Percentiles rank a stretch among this genome's conserved stretches.
Evolutionary conservation across 306 rosid genomes (phyloP).

Genomic region (Vigna mungo): DNA sequence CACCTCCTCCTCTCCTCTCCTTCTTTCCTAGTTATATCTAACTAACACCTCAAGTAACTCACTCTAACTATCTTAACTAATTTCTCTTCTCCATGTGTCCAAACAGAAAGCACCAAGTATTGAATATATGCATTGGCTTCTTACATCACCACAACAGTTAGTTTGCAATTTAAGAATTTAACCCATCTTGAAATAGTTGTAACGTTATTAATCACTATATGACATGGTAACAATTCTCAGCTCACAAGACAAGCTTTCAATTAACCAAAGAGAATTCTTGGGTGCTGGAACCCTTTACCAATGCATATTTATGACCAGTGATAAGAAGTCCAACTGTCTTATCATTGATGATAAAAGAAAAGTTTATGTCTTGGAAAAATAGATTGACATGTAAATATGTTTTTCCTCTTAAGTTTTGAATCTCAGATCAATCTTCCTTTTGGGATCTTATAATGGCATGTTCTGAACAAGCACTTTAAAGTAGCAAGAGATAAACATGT

Average conservation of each 20-base stretch:
- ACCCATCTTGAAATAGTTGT: conserved; percentile 3
- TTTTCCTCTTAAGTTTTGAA: conserved; percentile 11
- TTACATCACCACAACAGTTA: background rate
- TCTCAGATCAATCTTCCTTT: conserved; percentile 17
- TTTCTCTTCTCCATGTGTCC: no score
- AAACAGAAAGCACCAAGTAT: background rate
- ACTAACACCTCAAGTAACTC: no score
- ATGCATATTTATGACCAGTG: background rate
- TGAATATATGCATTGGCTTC: background rate
- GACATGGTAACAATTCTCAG: conserved; percentile 31
- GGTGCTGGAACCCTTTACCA: background rate
- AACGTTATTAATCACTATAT: conserved; percentile 7
- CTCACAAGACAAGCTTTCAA: conserved; percentile 18
- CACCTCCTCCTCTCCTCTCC: no score
- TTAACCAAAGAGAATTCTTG: conserved; percentile 20
- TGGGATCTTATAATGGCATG: conserved; percentile 37
- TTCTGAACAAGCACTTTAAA: conserved; percentile 7
- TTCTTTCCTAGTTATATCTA: no score
- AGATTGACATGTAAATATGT: conserved; percentile 8
- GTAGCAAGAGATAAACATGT: conserved; percentile 32
- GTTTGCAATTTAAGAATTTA: conserved; percentile 33
- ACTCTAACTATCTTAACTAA: no score
- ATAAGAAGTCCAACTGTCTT: conserved; percentile 7
- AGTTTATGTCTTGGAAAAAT: background rate
- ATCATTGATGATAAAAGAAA: conserved; percentile 6